Evolutionary conservation across 176 grass and related monocot species (phyloP).

Genomic region (Oryza meyeriana): DNA sequence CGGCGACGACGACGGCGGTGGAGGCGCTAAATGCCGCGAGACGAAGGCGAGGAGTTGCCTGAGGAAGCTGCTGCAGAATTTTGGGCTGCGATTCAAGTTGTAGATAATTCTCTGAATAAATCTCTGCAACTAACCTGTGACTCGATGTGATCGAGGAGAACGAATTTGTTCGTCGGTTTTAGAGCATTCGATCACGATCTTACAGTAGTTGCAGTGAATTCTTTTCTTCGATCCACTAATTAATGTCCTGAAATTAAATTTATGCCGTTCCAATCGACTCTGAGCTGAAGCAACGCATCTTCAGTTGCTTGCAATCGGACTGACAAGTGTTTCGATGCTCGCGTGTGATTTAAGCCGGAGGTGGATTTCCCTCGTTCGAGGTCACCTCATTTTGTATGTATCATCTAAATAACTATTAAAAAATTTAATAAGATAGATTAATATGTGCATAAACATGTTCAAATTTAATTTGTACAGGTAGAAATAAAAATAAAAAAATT

Average conservation of each 20-base stretch:
- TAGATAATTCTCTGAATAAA: not conserved
- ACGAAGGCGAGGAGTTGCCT: slow-evolving; percentile 23
- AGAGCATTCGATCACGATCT: not conserved
- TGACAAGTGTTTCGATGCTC: not conserved
- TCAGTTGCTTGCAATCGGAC: not conserved
- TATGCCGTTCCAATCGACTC: too few species aligned
- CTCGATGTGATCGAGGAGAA: not conserved
- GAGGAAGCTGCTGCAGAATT: slow-evolving; percentile 35
- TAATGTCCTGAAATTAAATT: too few species aligned
- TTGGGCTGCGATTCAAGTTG: slow-evolving; percentile 17
- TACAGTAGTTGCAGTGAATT: not conserved
- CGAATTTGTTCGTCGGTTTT: not conserved
- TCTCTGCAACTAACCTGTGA: too few species aligned
- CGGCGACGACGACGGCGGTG: not conserved
- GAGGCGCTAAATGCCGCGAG: not conserved
- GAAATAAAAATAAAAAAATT: too few species aligned
- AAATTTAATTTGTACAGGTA: too few species aligned
- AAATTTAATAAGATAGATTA: too few species aligned
- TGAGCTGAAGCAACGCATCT: not conserved
- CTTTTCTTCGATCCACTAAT: too few species aligned
- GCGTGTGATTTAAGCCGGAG: not conserved
- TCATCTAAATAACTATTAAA: too few species aligned
- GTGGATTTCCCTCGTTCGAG: too few species aligned
- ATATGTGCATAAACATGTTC: too few species aligned
- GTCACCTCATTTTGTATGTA: too few species aligned